A percentile compares a stretch with the other conserved stretches of the same genome.
phyloP scores from a whole-genome alignment of 2,329 filamentous ascomycete species.

The Cordyceps pruinosa region DNA sequence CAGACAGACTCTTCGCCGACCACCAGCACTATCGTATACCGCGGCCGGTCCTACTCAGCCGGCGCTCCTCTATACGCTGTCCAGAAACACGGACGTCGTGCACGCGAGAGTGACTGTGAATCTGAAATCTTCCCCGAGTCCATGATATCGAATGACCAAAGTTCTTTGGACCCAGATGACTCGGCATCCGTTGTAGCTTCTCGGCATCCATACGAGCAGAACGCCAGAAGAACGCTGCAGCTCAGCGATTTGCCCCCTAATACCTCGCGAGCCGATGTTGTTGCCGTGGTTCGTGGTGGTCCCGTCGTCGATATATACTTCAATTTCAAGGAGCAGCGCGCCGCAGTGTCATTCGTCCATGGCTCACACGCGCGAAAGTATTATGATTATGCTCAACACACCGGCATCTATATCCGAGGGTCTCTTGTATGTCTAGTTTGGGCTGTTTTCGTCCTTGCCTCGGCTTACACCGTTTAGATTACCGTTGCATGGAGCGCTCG shows the following conservation, averaged over 20 bases:
- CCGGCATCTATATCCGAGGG: constrained; percentile 61
- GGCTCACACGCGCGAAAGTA: constrained; percentile 58
- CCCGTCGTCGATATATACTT: constrained; percentile 62
- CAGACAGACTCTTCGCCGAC: neutral
- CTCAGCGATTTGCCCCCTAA: constrained; percentile 55
- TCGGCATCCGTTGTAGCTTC: constrained; percentile 1
- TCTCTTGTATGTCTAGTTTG: neutral
- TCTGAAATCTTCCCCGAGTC: constrained; percentile 2
- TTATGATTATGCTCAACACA: constrained; percentile 53
- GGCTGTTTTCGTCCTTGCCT: neutral
- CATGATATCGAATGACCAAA: neutral
- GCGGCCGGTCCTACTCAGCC: neutral
- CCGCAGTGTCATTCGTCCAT: constrained; percentile 63
- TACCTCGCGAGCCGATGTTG: constrained; percentile 59
- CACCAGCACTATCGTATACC: constrained; percentile 1
- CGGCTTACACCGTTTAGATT: constrained; percentile 40
- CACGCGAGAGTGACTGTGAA: neutral
- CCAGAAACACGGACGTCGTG: neutral
- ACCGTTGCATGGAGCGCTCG: constrained; percentile 62
- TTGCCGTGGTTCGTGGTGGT: constrained; percentile 60
- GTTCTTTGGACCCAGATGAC: neutral
- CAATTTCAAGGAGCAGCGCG: constrained; percentile 50
- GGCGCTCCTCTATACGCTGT: neutral
- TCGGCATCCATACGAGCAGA: constrained; percentile 26
- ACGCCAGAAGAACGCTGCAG: constrained; percentile 50